Evolutionary conservation across 2,329 filamentous ascomycete genomes (phyloP), one percentile per base, ranked within the genome.

Genomic region (Aureobasidium zeae): DNA sequence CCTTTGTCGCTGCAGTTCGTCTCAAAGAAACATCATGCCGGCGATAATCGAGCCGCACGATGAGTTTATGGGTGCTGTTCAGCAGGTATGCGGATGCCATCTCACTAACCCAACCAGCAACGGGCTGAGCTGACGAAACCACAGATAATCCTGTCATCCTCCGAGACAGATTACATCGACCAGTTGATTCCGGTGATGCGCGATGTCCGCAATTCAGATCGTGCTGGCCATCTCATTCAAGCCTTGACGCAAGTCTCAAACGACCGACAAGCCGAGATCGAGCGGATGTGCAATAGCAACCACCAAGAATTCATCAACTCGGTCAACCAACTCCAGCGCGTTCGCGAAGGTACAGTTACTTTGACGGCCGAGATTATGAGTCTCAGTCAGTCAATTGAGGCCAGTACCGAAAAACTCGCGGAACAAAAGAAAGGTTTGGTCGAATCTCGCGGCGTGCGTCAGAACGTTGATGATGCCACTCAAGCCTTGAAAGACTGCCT

Each of bases 221-320:
- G 84, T 56, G 81, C 81, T 5, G 72, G 72, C 28, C 77, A 80
- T 47, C 73, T 98, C 29, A 77, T 87, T 36, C 81, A 88, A 54
- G 83, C 83, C 48, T 72, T 94, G 45, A 77, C 80, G 33, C 79
- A 81, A 53, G 93, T 94, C 62, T 85, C 88, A 24, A 80, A 82
- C 53, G 85, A 91, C 34, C 81, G 88, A 48, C 91, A 98, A 62
- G 66, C 76, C 11, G 88, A 96, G 55, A 96, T 98, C 52, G 91
- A 98, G 66, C 78, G 78, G 16, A 93, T 96, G 55, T 94, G 91
- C 55, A 80, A 94, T 56, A 89, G 85, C 9, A 94, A 95, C 56
- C 91, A 98, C 57, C 89, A 96, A 58, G 91, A 95, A 57, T 98
- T 98, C 58, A 81, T 96, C 24, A 79, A 77, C 51, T 95, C 89